These are phyloP conservation scores for Clavariopsis aquatica DNA, from an alignment of 495 filamentous ascomycete species.

Conservation along the genomic window DNA sequence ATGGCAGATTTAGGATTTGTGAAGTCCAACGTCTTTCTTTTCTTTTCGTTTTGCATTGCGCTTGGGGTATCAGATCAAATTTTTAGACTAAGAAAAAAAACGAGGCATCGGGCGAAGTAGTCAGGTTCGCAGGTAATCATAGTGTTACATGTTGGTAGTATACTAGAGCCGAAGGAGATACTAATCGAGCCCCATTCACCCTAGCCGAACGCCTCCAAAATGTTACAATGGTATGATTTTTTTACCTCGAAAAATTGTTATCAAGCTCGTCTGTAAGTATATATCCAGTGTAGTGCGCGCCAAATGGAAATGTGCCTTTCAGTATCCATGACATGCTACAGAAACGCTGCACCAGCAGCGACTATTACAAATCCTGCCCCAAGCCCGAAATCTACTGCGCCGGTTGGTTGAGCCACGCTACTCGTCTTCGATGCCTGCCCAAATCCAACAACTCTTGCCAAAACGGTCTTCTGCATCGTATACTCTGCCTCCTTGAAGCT, in stretches of 20 bases:
- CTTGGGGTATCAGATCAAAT: too few species aligned
- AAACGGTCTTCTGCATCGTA: neutral
- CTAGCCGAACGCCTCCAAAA: too few species aligned
- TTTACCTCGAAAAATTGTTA: neutral
- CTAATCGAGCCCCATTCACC: too few species aligned
- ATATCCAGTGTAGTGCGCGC: neutral
- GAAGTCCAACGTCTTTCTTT: too few species aligned
- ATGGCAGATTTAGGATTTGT: too few species aligned
- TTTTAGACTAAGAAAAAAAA: too few species aligned
- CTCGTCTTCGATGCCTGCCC: neutral
- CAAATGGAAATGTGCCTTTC: neutral
- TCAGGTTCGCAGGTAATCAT: too few species aligned
- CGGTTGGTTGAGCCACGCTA: neutral
- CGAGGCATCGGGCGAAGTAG: too few species aligned
- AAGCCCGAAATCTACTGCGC: neutral
- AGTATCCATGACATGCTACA: neutral
- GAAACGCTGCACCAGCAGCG: neutral
- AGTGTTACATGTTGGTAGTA: too few species aligned
- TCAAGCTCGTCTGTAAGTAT: neutral
- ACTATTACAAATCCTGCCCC: neutral
- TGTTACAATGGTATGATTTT: too few species aligned
- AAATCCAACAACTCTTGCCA: neutral
- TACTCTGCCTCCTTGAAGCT: conserved; percentile 3
- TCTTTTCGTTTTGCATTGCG: too few species aligned
- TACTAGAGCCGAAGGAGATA: too few species aligned